Conservation (phyloP, 2,329 filamentous ascomycete species). For the Tolypocladium tundrense region DNA sequence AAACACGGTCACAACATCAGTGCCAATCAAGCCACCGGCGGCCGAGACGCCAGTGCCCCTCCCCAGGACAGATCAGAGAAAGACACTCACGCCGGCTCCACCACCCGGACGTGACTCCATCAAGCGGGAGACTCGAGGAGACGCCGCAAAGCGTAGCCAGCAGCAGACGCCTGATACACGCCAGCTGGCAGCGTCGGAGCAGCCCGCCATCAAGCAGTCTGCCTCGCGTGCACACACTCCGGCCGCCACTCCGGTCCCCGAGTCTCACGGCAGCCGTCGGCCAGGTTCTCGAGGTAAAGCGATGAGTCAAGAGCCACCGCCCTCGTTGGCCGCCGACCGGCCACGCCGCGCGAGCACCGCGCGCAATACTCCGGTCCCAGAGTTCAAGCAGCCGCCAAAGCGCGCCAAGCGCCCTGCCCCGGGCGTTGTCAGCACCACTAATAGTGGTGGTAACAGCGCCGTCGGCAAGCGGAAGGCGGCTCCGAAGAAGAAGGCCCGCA, state of each 20-base stretch:
- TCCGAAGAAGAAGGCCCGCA: slow-evolving; percentile 52
- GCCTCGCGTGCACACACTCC: slow-evolving; percentile 25
- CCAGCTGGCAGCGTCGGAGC: slow-evolving; percentile 6
- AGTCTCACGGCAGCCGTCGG: slow-evolving; percentile 27
- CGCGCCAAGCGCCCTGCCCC: slow-evolving; percentile 62
- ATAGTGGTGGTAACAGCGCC: slow-evolving; percentile 52
- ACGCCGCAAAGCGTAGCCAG: slow-evolving; percentile 31
- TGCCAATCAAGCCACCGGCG: slow-evolving; percentile 20
- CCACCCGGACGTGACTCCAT: slow-evolving; percentile 15
- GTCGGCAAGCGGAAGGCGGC: slow-evolving; percentile 63
- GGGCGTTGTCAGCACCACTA: slow-evolving; percentile 56
- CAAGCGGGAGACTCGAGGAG: slow-evolving; percentile 36
- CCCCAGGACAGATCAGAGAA: slow-evolving; percentile 21
- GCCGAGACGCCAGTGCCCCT: slow-evolving; percentile 26
- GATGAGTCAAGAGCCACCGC: slow-evolving; percentile 38
- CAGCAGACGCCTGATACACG: slow-evolving; percentile 13
- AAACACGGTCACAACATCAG: slow-evolving; percentile 14
- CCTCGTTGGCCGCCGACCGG: slow-evolving; percentile 40
- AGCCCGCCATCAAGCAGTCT: slow-evolving; percentile 15
- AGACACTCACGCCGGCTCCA: slow-evolving; percentile 20
- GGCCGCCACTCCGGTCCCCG: slow-evolving; percentile 20
- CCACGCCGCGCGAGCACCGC: slow-evolving; percentile 46
- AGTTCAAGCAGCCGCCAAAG: slow-evolving; percentile 33
- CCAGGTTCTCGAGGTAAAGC: slow-evolving; percentile 44
- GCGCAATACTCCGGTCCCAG: slow-evolving; percentile 46